Conservation (phyloP, 257 asterid genomes). For the Przewalskia tangutica region DNA sequence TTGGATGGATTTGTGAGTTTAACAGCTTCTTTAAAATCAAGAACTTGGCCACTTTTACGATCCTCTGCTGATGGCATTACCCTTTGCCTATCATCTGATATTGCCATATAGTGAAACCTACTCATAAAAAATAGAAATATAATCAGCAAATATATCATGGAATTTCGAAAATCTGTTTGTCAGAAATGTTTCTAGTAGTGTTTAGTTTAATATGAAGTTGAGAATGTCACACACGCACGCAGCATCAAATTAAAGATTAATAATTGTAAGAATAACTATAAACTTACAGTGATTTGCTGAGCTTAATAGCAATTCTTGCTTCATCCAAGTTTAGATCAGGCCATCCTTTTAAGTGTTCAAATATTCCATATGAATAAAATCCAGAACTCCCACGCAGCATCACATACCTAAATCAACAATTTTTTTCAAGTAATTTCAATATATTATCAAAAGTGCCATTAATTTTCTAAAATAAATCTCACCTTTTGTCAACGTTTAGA, state of each 20-base stretch:
- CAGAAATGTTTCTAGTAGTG: not conserved
- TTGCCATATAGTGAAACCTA: constrained; percentile 55
- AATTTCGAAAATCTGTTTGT: not conserved
- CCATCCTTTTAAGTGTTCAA: constrained; percentile 26
- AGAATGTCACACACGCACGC: no score
- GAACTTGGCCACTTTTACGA: constrained; percentile 21
- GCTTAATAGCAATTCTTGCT: constrained; percentile 24
- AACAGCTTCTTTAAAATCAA: constrained; percentile 48
- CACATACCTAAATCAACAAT: no score
- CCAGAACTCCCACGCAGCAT: constrained; percentile 22
- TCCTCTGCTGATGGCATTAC: constrained; percentile 40
- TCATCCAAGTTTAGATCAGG: constrained; percentile 12
- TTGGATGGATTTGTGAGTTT: constrained; percentile 27
- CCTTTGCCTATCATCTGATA: constrained; percentile 47
- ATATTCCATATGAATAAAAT: constrained; percentile 27
- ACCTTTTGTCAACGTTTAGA: constrained; percentile 27
- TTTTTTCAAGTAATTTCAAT: not conserved
- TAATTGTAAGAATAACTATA: not conserved
- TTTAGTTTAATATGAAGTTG: no score
- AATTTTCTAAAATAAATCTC: not conserved
- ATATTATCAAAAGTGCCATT: not conserved
- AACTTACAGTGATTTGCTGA: constrained; percentile 10
- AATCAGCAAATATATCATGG: not conserved
- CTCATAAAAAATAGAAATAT: not conserved
- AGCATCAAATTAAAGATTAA: not conserved